phyloP scores from a whole-genome alignment of 2,329 filamentous ascomycete species.

The Fusarium praegraminearum region DNA sequence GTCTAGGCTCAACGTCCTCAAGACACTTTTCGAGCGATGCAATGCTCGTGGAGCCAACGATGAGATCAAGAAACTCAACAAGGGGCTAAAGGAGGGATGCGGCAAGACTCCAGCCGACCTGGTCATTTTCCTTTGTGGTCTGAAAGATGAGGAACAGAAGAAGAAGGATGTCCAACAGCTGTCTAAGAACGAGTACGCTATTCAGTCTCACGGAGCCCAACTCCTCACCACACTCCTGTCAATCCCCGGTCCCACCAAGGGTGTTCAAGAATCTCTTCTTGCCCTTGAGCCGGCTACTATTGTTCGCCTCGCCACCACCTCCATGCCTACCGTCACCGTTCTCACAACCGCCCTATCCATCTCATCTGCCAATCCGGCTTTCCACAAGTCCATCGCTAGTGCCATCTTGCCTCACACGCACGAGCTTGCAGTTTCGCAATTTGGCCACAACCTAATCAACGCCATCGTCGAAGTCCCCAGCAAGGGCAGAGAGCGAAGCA shows the following conservation, averaged over 20 bases:
- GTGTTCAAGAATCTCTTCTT: constrained; percentile 79
- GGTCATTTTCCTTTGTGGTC: constrained; percentile 63
- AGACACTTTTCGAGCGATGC: constrained; percentile 85
- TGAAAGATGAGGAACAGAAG: constrained; percentile 55
- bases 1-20: constrained; percentile 82
- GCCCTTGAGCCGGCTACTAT: constrained; percentile 67
- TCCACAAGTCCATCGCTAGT: constrained; percentile 68
- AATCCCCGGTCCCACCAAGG: constrained; percentile 76
- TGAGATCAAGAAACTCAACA: constrained; percentile 62
- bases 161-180: constrained; percentile 54
- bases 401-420: constrained; percentile 59
- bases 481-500: constrained; percentile 59
- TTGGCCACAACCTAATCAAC: constrained; percentile 65
- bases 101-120: constrained; percentile 61
- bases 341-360: constrained; percentile 63
- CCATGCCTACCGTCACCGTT: constrained; percentile 62
- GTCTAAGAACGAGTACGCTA: constrained; percentile 68
- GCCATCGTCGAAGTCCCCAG: constrained; percentile 64
- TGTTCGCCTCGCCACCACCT: constrained; percentile 72
- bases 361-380: constrained; percentile 62
- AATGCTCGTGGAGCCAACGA: constrained; percentile 72
- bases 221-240: constrained; percentile 83
- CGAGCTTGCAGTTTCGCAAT: constrained; percentile 62
- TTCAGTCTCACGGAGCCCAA: constrained; percentile 79
- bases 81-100: constrained; percentile 62